phyloP scores from a whole-genome alignment of 75 land plant genomes.

The Isoetes taiwanensis region DNA sequence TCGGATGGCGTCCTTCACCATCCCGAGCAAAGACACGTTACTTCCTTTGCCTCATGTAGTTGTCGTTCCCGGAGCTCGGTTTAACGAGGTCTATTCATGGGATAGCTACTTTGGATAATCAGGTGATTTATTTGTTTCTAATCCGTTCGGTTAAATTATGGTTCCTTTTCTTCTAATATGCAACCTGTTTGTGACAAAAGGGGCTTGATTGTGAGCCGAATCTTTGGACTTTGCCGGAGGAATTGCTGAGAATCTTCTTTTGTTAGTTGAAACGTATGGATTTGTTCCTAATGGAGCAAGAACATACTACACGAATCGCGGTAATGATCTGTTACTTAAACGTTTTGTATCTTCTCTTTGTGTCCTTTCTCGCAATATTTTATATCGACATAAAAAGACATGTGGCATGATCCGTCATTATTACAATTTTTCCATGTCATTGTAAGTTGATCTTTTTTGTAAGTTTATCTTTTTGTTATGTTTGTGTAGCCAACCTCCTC shows the following conservation, averaged over 20 bases:
- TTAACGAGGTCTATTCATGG: conserved; percentile 95
- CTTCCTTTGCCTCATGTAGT: conserved; percentile 46
- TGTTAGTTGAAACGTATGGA: conserved; percentile 46
- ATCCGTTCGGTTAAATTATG: not conserved
- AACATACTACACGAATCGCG: conserved; percentile 69
- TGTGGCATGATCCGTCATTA: no score
- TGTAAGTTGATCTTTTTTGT: no score
- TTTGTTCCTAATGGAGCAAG: conserved; percentile 87
- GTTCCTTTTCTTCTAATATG: not conserved
- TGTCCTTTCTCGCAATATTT: no score
- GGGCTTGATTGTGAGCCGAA: conserved; percentile 79
- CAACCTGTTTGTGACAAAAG: conserved; percentile 20
- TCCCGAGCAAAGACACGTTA: conserved; percentile 62
- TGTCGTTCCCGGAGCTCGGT: conserved; percentile 73
- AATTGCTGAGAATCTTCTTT: conserved; percentile 65
- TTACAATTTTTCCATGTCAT: not conserved
- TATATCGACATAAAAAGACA: no score
- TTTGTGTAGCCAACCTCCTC: conserved; percentile 78
- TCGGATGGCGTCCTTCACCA: conserved; percentile 21
- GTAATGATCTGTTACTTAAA: conserved; percentile 13
- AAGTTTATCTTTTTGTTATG: not conserved
- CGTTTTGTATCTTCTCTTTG: no score
- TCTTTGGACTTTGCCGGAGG: conserved; percentile 69
- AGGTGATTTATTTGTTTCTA: conserved; percentile 25
- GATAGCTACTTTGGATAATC: conserved; percentile 93